phyloP scores from a whole-genome alignment of 352 stramenopile genomes.

The Pythium angustatum region DNA sequence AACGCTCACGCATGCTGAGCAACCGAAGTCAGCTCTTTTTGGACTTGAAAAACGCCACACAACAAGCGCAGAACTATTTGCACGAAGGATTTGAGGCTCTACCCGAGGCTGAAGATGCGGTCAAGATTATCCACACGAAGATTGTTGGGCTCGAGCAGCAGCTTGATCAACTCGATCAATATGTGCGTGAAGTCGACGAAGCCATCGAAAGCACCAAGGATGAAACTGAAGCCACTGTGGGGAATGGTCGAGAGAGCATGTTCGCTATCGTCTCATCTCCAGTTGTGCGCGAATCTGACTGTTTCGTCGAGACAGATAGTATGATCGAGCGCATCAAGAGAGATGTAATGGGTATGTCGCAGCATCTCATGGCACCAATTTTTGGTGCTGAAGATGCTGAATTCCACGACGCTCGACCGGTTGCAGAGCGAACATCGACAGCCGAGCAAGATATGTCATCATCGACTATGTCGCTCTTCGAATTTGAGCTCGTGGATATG shows the following conservation, averaged over 20 bases:
- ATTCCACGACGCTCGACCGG: slow-evolving; percentile 77
- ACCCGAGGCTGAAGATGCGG: slow-evolving; percentile 72
- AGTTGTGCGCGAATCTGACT: slow-evolving; percentile 3
- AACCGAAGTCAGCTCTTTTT: slow-evolving; percentile 82
- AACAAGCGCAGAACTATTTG: slow-evolving; percentile 83
- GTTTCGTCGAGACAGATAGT: slow-evolving; percentile 26
- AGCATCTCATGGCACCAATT: slow-evolving; percentile 71
- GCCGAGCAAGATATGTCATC: slow-evolving; percentile 57
- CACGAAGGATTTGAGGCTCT: slow-evolving; percentile 80
- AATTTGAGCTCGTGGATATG: slow-evolving; percentile 86
- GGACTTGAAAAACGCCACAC: slow-evolving; percentile 77
- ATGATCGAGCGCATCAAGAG: slow-evolving; percentile 62
- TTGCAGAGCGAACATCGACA: slow-evolving; percentile 35
- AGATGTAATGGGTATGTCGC: slow-evolving; percentile 71
- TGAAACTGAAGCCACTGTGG: slow-evolving; percentile 51
- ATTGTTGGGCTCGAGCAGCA: slow-evolving; percentile 78
- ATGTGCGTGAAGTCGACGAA: slow-evolving; percentile 74
- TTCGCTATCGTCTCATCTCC: slow-evolving; percentile 41
- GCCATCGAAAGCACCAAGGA: slow-evolving; percentile 68
- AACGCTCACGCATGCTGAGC: slow-evolving; percentile 76
- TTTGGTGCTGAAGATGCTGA: slow-evolving; percentile 83
- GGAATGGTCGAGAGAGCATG: slow-evolving; percentile 54
- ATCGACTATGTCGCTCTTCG: slow-evolving; percentile 64
- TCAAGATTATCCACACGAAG: slow-evolving; percentile 83
- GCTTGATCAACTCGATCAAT: slow-evolving; percentile 58